These are phyloP conservation scores for Carex cristatella DNA, from an alignment of 176 grass and related monocot species.

Conservation along the genomic window DNA sequence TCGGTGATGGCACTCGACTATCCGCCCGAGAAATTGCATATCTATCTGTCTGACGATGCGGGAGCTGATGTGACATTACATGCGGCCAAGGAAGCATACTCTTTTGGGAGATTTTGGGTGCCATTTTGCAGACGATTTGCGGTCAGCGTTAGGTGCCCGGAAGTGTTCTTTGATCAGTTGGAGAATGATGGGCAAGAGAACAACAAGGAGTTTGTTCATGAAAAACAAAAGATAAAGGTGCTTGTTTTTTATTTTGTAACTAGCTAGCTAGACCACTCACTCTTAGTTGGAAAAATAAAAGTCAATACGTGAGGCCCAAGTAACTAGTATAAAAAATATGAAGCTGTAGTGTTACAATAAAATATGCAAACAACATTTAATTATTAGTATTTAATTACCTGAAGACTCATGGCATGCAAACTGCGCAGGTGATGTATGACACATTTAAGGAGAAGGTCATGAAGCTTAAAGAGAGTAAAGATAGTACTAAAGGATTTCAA, in stretches of 20 bases:
- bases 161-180: conserved; percentile 29
- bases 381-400: background rate
- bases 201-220: background rate
- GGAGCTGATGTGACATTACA: conserved; percentile 47
- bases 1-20: conserved; percentile 88
- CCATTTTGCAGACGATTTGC: conserved; percentile 52
- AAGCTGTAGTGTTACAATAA: background rate
- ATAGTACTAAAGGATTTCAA: background rate
- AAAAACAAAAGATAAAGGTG: conserved; percentile 36
- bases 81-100: conserved; percentile 36
- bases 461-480: background rate
- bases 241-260: background rate
- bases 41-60: conserved; percentile 80
- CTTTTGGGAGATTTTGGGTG: conserved; percentile 54
- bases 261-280: no score
- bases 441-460: conserved; percentile 26
- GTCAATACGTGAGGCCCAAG: background rate
- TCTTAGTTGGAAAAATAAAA: background rate
- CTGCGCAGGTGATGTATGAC: conserved; percentile 35
- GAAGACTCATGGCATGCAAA: background rate
- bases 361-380: background rate
- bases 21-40: conserved; percentile 34
- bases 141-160: conserved; percentile 32
- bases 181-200: background rate
- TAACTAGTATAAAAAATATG: background rate